phyloP scores from a whole-genome alignment of 345 rosid species.

The Citrus trifoliata region DNA sequence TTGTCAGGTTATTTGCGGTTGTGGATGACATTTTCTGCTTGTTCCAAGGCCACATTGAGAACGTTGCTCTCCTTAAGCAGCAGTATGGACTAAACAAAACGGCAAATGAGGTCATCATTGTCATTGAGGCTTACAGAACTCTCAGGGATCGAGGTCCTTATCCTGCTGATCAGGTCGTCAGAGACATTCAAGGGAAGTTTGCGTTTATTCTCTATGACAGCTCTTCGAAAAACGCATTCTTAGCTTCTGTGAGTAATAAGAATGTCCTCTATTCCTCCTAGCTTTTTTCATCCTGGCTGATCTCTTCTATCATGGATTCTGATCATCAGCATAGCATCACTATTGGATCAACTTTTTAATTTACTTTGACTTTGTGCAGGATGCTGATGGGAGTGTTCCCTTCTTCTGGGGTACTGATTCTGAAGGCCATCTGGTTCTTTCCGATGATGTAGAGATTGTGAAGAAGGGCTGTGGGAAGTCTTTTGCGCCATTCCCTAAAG shows the following conservation, averaged over 20 bases:
- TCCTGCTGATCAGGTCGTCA: slow-evolving; percentile 89
- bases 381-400: slow-evolving; percentile 81
- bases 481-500: slow-evolving; percentile 94
- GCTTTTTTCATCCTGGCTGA: not conserved
- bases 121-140: slow-evolving; percentile 88
- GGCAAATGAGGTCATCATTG: slow-evolving; percentile 81
- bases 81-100: slow-evolving; percentile 89
- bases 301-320: not conserved
- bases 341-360: not conserved
- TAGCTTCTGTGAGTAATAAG: slow-evolving; percentile 60
- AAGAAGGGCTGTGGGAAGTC: slow-evolving; percentile 91
- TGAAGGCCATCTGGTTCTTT: slow-evolving; percentile 72
- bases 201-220: slow-evolving; percentile 75
- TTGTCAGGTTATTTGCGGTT: slow-evolving; percentile 74
- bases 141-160: slow-evolving; percentile 97
- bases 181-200: slow-evolving; percentile 76
- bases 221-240: slow-evolving; percentile 53
- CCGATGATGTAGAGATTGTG: slow-evolving; percentile 65
- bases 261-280: not conserved
- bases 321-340: not conserved
- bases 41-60: slow-evolving; percentile 93
- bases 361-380: slow-evolving; percentile 39
- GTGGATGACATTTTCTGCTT: slow-evolving; percentile 93
- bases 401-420: slow-evolving; percentile 89
- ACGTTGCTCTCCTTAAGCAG: slow-evolving; percentile 78